A percentile compares a stretch with the other conserved stretches of the same genome.
Evolutionary conservation across 306 rosid species (phyloP).

Genomic region (Sophora flavescens): DNA sequence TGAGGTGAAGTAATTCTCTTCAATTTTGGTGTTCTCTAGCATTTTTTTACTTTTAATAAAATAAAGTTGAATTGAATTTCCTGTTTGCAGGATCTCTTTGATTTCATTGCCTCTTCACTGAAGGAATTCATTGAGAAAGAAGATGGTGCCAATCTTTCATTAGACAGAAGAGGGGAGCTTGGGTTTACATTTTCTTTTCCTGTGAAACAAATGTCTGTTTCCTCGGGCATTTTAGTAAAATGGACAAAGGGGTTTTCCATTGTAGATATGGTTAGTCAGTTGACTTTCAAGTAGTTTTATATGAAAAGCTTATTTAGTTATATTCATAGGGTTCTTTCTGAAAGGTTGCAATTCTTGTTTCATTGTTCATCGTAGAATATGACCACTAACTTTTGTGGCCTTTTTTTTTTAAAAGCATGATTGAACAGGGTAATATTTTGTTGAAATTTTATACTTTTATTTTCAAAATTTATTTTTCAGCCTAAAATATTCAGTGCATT

Average conservation of each 20-base stretch:
- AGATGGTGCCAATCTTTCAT: conserved; percentile 53
- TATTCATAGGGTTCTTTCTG: conserved; percentile 23
- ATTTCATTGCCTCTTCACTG: conserved; percentile 76
- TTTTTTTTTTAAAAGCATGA: not conserved
- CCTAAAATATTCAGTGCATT: not conserved
- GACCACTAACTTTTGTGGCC: conserved; percentile 2
- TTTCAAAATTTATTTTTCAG: not conserved
- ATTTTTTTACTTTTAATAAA: conserved; percentile 5
- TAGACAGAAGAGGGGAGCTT: conserved; percentile 62
- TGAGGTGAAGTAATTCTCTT: conserved; percentile 56
- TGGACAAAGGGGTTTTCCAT: conserved; percentile 78
- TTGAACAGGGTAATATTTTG: conserved; percentile 1
- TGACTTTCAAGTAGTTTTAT: conserved; percentile 40
- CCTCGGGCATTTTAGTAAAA: conserved; percentile 74
- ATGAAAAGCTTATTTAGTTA: conserved; percentile 1
- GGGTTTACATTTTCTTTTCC: conserved; percentile 90
- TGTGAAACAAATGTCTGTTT: conserved; percentile 65
- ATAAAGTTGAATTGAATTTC: conserved; percentile 23
- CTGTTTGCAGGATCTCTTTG: conserved; percentile 71
- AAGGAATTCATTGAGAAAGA: conserved; percentile 66
- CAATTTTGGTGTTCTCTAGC: conserved; percentile 21
- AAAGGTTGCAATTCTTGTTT: conserved; percentile 24
- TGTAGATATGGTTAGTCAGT: conserved; percentile 71
- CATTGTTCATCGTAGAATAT: not conserved
- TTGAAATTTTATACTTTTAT: not conserved